Conservation (phyloP, 2,329 filamentous ascomycete species). For the Trichocomaceae sp. region DNA sequence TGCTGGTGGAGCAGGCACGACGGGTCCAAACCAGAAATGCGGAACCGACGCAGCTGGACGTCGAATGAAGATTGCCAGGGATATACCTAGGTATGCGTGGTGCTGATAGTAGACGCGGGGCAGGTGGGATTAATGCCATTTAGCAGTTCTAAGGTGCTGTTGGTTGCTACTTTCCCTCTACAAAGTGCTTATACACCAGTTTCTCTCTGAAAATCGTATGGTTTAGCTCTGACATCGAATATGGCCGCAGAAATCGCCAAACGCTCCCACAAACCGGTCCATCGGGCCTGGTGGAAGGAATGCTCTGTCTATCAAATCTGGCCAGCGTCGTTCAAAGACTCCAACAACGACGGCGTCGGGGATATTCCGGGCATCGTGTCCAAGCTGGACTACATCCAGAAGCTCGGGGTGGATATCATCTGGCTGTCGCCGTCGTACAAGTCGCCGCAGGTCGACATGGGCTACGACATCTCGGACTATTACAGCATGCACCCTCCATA, state of each 20-base stretch:
- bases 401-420: constrained; percentile 26
- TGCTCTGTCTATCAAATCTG: constrained; percentile 27
- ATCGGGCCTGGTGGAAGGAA: constrained; percentile 36
- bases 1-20: background rate
- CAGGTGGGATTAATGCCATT: background rate
- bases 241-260: constrained; percentile 10
- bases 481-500: constrained; percentile 43
- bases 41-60: background rate
- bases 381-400: constrained; percentile 26
- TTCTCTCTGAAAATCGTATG: background rate
- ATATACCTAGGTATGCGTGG: too few relatives aligned
- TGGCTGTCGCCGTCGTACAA: constrained; percentile 44
- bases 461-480: constrained; percentile 53
- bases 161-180: background rate
- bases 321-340: constrained; percentile 29
- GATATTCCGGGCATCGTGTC: constrained; percentile 27
- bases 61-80: background rate
- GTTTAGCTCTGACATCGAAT: background rate
- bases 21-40: constrained; percentile 2
- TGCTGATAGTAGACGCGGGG: background rate
- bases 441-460: constrained; percentile 46
- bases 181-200: too few relatives aligned
- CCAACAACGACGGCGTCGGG: constrained; percentile 29
- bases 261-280: constrained; percentile 18
- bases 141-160: background rate